phyloP scores from a whole-genome alignment of 805 yeast genomes.

The Jamesozyma lodderae region DNA sequence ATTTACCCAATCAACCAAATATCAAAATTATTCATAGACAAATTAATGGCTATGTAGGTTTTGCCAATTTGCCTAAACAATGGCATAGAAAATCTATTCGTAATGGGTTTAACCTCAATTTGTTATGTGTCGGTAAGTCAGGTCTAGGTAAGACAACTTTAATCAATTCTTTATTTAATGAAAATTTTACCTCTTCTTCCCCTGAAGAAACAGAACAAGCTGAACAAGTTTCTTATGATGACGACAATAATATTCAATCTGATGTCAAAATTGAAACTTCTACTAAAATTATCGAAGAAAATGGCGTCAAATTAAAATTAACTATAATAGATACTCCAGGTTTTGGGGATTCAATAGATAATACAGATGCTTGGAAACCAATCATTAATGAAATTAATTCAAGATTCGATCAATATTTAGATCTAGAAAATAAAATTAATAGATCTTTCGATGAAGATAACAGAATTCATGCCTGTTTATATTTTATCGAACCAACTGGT shows the following conservation, averaged over 20 bases:
- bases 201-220: conserved; percentile 10
- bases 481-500: conserved; percentile 95
- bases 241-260: conserved; percentile 4
- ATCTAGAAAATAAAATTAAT: conserved; percentile 75
- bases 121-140: conserved; percentile 83
- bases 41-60: conserved; percentile 88
- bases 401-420: conserved; percentile 82
- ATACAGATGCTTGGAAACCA: conserved; percentile 76
- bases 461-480: conserved; percentile 86
- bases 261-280: conserved; percentile 50
- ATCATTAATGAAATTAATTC: conserved; percentile 80
- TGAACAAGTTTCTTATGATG: conserved; percentile 6
- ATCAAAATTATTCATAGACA: conserved; percentile 67
- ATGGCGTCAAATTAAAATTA: conserved; percentile 78
- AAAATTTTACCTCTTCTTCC: conserved; percentile 35
- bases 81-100: conserved; percentile 93
- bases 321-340: conserved; percentile 88
- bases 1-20: conserved; percentile 32
- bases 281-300: conserved; percentile 77
- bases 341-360: conserved; percentile 84
- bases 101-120: conserved; percentile 80
- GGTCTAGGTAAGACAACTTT: conserved; percentile 92
- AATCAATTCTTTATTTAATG: conserved; percentile 80
- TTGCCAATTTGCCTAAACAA: conserved; percentile 95
- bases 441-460: conserved; percentile 56